Conservation (phyloP, 768 basidiomycete species). For the Kondoa malvinella region DNA sequence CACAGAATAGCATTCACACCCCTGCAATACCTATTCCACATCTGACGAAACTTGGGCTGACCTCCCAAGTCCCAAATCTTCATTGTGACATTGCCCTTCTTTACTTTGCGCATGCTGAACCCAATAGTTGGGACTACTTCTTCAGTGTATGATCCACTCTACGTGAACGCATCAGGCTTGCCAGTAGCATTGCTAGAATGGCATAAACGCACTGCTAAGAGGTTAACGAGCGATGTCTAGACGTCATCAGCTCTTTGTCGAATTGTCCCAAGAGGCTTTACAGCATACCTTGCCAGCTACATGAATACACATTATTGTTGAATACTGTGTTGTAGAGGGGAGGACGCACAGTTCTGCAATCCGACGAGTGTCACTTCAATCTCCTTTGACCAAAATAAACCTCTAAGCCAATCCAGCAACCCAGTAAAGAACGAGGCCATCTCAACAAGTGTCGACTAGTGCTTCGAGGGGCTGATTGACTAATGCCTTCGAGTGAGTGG, state of each 20-base stretch:
- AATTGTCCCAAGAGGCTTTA: background rate
- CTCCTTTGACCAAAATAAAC: constrained; percentile 19
- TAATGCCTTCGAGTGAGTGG: no score
- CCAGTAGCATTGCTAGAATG: background rate
- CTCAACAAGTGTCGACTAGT: no score
- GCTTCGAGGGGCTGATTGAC: no score
- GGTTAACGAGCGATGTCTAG: constrained; percentile 19
- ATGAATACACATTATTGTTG: constrained; percentile 5
- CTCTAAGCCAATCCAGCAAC: constrained; percentile 15
- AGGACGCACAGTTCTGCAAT: constrained; percentile 14
- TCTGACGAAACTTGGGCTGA: constrained; percentile 8
- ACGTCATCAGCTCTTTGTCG: background rate
- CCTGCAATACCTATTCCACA: constrained; percentile 20
- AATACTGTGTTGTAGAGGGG: no score
- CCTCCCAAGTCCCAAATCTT: constrained; percentile 16
- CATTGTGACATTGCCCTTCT: constrained; percentile 20
- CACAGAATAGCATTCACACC: constrained; percentile 19
- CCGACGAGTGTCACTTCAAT: constrained; percentile 19
- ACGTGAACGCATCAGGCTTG: background rate
- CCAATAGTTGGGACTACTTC: constrained; percentile 20
- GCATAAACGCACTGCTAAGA: constrained; percentile 13
- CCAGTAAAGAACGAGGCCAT: background rate
- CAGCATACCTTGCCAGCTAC: background rate
- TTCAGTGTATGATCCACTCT: constrained; percentile 13
- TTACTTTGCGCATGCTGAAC: constrained; percentile 18